A percentile compares a stretch with the other conserved stretches of the same genome.
These are phyloP conservation scores for Cruciata laevipes DNA, from an alignment of 257 asterid genomes.

Conservation along the genomic window DNA sequence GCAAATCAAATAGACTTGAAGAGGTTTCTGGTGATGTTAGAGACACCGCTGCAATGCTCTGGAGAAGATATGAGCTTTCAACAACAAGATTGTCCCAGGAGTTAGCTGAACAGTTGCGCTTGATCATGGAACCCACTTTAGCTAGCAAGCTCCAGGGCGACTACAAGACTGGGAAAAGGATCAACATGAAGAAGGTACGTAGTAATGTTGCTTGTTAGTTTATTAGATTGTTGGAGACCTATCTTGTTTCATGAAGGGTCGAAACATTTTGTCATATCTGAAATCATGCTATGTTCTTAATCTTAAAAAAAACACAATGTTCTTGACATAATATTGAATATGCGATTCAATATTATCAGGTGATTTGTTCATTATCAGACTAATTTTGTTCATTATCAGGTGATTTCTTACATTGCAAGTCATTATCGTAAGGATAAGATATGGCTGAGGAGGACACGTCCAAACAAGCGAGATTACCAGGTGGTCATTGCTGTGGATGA, in stretches of 20 bases:
- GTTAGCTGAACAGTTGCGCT: conserved; percentile 87
- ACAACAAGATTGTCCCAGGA: conserved; percentile 88
- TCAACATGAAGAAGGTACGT: conserved; percentile 95
- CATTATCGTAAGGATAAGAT: conserved; percentile 84
- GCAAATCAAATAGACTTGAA: conserved; percentile 40
- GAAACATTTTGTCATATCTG: too few species aligned
- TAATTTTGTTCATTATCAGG: conserved; percentile 34
- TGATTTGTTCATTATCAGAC: too few species aligned
- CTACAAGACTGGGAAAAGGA: conserved; percentile 94
- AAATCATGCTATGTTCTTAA: too few species aligned
- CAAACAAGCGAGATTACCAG: conserved; percentile 91
- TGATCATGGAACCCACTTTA: conserved; percentile 89
- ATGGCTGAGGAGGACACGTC: conserved; percentile 88
- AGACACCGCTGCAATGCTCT: conserved; percentile 51
- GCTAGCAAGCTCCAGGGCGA: conserved; percentile 98
- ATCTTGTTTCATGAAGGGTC: not conserved
- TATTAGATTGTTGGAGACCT: not conserved
- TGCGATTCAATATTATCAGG: too few species aligned
- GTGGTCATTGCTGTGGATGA: conserved; percentile 95
- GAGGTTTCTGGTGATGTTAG: conserved; percentile 38
- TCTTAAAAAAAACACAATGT: not conserved
- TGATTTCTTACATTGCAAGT: conserved; percentile 83
- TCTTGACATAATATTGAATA: too few species aligned
- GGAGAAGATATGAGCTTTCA: conserved; percentile 66
- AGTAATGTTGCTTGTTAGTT: too few species aligned